Conservation (phyloP, 129 eudicot genomes). For the Artemisia tridentata region DNA sequence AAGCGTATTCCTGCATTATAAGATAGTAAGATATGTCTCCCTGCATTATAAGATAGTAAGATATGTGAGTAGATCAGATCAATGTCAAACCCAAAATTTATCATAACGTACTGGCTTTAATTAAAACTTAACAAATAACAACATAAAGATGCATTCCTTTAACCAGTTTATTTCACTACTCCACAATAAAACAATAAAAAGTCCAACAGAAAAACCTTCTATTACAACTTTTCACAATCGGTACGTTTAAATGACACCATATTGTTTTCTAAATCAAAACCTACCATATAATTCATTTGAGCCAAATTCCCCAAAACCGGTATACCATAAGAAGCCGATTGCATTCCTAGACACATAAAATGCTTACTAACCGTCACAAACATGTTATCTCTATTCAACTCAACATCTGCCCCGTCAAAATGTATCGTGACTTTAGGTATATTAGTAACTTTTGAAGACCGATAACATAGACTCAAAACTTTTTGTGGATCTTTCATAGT, state of each 20-base stretch:
- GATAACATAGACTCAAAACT: slow-evolving; percentile 32
- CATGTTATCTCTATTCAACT: slow-evolving; percentile 25
- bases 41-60: no score
- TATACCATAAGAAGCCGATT: not conserved
- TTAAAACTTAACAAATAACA: no score
- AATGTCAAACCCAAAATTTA: no score
- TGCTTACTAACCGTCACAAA: slow-evolving; percentile 27
- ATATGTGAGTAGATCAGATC: no score
- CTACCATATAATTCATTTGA: slow-evolving; percentile 44
- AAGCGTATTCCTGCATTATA: no score
- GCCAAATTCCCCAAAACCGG: slow-evolving; percentile 44
- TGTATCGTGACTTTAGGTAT: slow-evolving; percentile 31
- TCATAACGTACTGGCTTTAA: no score
- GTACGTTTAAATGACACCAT: slow-evolving; percentile 41
- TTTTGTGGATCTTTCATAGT: slow-evolving; percentile 30
- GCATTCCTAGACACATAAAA: slow-evolving; percentile 37
- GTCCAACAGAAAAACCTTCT: not conserved
- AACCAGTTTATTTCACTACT: no score
- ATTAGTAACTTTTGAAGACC: not conserved
- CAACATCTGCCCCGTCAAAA: slow-evolving; percentile 46
- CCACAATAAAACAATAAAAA: no score
- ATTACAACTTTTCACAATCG: slow-evolving; percentile 35
- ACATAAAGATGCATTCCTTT: no score
- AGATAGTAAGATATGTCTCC: no score
- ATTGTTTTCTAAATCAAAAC: slow-evolving; percentile 41